Conservation (phyloP, 495 filamentous ascomycete species). For the Geopyxis carbonaria region DNA sequence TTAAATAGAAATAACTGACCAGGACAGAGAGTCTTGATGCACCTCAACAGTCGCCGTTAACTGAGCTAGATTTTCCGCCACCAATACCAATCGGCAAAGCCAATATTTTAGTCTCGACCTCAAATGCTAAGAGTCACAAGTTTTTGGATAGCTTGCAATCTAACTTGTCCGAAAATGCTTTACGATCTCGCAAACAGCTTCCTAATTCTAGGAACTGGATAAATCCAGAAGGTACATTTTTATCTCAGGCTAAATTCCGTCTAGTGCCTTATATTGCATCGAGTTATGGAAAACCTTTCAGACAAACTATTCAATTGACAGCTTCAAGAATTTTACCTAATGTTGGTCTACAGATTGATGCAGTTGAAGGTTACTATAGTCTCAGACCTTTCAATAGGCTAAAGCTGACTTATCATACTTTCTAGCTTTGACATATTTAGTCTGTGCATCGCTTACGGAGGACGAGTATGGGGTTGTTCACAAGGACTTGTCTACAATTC, state of each 20-base stretch:
- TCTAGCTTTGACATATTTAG: constrained; percentile 45
- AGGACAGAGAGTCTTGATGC: no score
- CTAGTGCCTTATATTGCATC: constrained; percentile 32
- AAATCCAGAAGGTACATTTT: no score
- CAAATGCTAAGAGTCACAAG: constrained; percentile 7
- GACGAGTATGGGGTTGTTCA: constrained; percentile 80
- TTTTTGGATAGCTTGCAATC: constrained; percentile 19
- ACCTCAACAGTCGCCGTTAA: background rate
- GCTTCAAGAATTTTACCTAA: constrained; percentile 21
- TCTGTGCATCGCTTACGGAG: constrained; percentile 56
- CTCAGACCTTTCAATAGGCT: background rate
- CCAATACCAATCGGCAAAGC: constrained; percentile 10
- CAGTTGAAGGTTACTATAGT: constrained; percentile 10
- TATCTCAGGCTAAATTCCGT: no score
- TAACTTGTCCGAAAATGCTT: constrained; percentile 7
- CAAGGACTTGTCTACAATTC: constrained; percentile 51
- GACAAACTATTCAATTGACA: constrained; percentile 40
- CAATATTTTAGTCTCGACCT: constrained; percentile 6
- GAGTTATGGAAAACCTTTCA: constrained; percentile 49
- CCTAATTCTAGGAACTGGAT: background rate
- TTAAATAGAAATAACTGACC: no score
- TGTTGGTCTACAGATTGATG: constrained; percentile 17
- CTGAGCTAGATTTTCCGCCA: constrained; percentile 7
- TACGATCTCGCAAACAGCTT: background rate
- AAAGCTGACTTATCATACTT: background rate